Percentiles rank a stretch among this genome's conserved stretches.
These are phyloP conservation scores for Rhodotorula paludigena DNA, from an alignment of 768 basidiomycete species.

Conservation along the genomic window DNA sequence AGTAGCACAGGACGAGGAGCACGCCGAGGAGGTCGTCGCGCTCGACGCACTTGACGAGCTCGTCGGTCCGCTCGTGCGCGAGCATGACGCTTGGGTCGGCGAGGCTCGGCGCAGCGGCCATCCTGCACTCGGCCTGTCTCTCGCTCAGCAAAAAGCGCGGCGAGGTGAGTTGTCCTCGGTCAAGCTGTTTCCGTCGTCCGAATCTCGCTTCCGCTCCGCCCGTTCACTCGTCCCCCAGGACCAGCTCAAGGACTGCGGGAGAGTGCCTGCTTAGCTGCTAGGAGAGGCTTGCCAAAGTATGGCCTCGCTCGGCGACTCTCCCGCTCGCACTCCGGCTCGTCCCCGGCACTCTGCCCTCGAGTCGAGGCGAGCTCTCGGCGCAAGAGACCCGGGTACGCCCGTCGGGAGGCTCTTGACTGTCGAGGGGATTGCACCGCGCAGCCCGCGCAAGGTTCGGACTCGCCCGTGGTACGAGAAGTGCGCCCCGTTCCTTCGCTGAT, in stretches of 20 bases:
- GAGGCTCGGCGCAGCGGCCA: not conserved
- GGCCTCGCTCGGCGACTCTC: not conserved
- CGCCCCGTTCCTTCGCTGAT: not conserved
- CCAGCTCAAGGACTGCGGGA: too few relatives aligned
- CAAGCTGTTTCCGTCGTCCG: too few relatives aligned
- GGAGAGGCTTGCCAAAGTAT: not conserved
- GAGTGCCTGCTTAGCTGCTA: too few relatives aligned
- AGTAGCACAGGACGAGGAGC: not conserved
- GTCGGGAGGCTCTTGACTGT: not conserved
- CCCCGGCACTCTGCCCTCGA: not conserved
- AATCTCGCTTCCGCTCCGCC: too few relatives aligned
- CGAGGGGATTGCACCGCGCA: not conserved
- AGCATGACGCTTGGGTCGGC: not conserved
- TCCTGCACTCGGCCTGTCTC: not conserved
- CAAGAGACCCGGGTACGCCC: not conserved
- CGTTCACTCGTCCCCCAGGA: too few relatives aligned
- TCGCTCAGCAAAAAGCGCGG: not conserved
- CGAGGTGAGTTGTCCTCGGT: too few relatives aligned
- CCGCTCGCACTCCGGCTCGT: too few relatives aligned
- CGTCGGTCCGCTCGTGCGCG: not conserved
- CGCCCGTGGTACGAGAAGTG: not conserved
- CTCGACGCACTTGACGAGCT: not conserved
- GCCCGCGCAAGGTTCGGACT: not conserved
- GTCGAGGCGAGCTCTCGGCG: constrained; percentile 2
- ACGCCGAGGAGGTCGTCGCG: not conserved